phyloP scores from a whole-genome alignment of 768 basidiomycete species.

The Auricularia sp. region DNA sequence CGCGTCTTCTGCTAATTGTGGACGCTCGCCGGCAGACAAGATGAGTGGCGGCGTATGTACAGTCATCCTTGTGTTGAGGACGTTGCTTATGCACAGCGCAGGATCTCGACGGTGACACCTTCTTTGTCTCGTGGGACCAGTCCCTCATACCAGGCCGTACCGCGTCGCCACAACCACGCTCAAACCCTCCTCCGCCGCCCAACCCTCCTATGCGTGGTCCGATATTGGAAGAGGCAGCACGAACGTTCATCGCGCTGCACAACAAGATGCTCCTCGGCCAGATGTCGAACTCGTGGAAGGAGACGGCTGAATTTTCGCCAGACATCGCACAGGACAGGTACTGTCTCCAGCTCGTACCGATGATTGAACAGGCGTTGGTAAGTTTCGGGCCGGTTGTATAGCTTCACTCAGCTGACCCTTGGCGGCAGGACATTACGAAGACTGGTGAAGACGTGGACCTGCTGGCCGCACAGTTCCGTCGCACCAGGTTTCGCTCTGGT shows the following conservation, averaged over 20 bases:
- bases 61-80: background rate
- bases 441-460: background rate
- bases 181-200: background rate
- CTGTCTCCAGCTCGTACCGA: conserved; percentile 10
- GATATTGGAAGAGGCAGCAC: conserved; percentile 11
- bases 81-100: background rate
- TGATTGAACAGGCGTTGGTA: conserved; percentile 15
- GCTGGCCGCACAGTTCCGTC: background rate
- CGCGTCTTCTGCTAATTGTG: conserved; percentile 8
- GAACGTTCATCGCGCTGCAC: conserved; percentile 12
- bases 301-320: conserved; percentile 7
- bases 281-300: conserved; percentile 14
- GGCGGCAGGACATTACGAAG: background rate
- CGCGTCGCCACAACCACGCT: background rate
- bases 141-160: conserved; percentile 11
- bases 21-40: conserved; percentile 14
- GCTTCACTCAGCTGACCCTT: background rate
- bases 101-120: conserved; percentile 19
- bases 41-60: conserved; percentile 18
- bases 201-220: background rate
- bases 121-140: conserved; percentile 13
- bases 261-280: conserved; percentile 13
- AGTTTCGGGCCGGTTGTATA: background rate
- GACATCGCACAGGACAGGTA: conserved; percentile 8
- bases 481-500: background rate